phyloP scores from a whole-genome alignment of 352 stramenopile genomes.

The Blastocystis sp. region DNA sequence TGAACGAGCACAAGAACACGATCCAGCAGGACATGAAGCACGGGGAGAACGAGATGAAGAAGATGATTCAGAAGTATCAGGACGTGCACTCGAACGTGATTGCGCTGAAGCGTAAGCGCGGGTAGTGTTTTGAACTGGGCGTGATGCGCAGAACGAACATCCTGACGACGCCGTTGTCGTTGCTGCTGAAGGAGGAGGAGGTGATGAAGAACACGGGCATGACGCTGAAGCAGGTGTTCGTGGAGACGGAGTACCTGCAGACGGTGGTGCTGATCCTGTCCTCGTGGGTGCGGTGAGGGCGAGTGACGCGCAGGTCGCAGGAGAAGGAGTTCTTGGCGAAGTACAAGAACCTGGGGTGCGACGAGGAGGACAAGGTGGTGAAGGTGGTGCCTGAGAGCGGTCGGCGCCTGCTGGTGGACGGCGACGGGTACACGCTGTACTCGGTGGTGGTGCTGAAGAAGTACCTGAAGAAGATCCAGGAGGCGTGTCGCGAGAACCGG shows the following conservation, averaged over 20 bases:
- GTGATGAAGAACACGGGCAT: constrained; percentile 18
- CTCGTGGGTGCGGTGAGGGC: not conserved
- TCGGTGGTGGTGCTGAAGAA: constrained; percentile 42
- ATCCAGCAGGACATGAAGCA: not conserved
- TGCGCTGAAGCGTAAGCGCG: constrained; percentile 2
- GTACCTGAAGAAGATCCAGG: not conserved
- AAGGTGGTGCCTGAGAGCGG: constrained; percentile 5
- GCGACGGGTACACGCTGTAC: not conserved
- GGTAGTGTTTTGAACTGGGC: not conserved
- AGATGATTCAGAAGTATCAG: constrained; percentile 56
- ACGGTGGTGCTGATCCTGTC: constrained; percentile 17
- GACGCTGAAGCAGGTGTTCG: not conserved
- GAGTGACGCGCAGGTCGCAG: not conserved
- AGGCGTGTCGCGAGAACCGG: constrained; percentile 28
- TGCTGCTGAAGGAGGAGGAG: constrained; percentile 16
- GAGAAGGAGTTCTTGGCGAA: constrained; percentile 21
- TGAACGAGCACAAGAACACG: no score
- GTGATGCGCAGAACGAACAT: constrained; percentile 19
- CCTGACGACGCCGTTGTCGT: not conserved
- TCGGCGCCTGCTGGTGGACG: not conserved
- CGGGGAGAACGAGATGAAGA: constrained; percentile 7
- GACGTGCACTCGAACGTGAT: constrained; percentile 19
- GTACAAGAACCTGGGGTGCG: not conserved
- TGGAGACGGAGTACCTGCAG: constrained; percentile 22
- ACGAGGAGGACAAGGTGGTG: not conserved